Evolutionary conservation across 495 filamentous ascomycete genomes (phyloP), one percentile per base, ranked within the genome.

Genomic region (Parachaetomium inaequale): DNA sequence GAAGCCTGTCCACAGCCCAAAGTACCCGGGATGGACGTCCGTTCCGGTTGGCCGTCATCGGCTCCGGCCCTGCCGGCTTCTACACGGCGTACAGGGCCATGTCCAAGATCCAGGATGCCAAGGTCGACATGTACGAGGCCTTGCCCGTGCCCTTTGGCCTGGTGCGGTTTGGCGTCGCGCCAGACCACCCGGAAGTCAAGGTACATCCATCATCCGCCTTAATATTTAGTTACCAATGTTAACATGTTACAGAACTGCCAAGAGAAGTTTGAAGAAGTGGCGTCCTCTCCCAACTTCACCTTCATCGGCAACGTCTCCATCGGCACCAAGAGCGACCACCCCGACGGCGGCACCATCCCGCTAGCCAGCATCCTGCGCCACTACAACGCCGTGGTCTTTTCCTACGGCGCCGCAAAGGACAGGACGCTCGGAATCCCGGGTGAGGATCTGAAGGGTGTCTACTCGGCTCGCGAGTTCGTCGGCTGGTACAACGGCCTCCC

Each of bases 401-500:
- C 94, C 17, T 98, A 97, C 66, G 94, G 94, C 23, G 92, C 95
- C 0, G 87, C 90, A 2, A 82, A 89, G 70, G 94, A 98, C 74
- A 84, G 86, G 59, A 83, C 78, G 12, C 79, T 98, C 0, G 85
- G 82, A 0, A 90, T 98, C 45, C 86, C 88, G 0, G 91, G 93
- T n/a, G 94, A 98, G 68, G 77, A 72, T 15, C 66, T 90, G 36
- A 77, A 78, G 12, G 90, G 91, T 43, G 86, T 98, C 38, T 87
- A 91, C 75, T 96, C 92, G 17, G 94, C 94, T 4, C 84, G 94
- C 7, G 89, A 91, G 53, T 98, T 98, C 74, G 95, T 98, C 7
- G 94, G 93, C 17, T 98, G 94, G 94, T 98, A 98, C 75, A 98
- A 98, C 70, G 93, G 95, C 19, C 81, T 96, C 0, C 95, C 94